These are phyloP conservation scores for Picea sitchensis DNA, from an alignment of 75 land plant genomes.

Conservation along the genomic window DNA sequence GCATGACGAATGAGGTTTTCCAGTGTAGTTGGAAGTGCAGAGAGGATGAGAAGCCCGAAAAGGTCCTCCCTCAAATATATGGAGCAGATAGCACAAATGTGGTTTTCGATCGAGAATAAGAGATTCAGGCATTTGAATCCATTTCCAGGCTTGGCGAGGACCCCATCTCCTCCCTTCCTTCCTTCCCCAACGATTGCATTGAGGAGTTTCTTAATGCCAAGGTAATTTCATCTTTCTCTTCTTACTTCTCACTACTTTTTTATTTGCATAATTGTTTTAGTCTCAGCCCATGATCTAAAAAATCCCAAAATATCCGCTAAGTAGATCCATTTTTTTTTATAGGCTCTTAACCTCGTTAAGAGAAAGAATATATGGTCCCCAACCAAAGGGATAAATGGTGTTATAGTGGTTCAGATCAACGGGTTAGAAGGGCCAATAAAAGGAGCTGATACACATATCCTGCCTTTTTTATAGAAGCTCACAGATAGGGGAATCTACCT, in stretches of 20 bases:
- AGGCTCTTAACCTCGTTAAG: too few species aligned
- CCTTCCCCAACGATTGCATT: slow-evolving; percentile 71
- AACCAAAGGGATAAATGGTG: too few species aligned
- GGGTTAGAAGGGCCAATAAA: too few species aligned
- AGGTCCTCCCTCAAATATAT: slow-evolving; percentile 70
- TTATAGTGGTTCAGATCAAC: too few species aligned
- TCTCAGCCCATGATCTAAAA: slow-evolving; percentile 72
- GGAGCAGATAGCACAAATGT: slow-evolving; percentile 80
- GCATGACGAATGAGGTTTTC: slow-evolving; percentile 92
- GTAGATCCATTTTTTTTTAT: too few species aligned
- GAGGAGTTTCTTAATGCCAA: slow-evolving; percentile 94
- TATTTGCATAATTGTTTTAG: slow-evolving; percentile 26
- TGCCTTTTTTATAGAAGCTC: too few species aligned
- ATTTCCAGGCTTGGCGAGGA: slow-evolving; percentile 84
- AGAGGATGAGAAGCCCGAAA: slow-evolving; percentile 19
- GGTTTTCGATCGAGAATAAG: slow-evolving; percentile 74
- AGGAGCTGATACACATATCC: too few species aligned
- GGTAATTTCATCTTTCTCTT: slow-evolving; percentile 45
- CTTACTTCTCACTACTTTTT: slow-evolving; percentile 4
- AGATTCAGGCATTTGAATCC: slow-evolving; percentile 82
- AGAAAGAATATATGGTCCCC: too few species aligned
- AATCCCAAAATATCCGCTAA: slow-evolving; percentile 68
- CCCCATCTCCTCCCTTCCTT: slow-evolving; percentile 75
- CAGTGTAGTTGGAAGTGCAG: slow-evolving; percentile 65
- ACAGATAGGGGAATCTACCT: too few species aligned